Evolutionary conservation across 2,329 filamentous ascomycete species (phyloP).

Genomic region (Diaporthe sp.): DNA sequence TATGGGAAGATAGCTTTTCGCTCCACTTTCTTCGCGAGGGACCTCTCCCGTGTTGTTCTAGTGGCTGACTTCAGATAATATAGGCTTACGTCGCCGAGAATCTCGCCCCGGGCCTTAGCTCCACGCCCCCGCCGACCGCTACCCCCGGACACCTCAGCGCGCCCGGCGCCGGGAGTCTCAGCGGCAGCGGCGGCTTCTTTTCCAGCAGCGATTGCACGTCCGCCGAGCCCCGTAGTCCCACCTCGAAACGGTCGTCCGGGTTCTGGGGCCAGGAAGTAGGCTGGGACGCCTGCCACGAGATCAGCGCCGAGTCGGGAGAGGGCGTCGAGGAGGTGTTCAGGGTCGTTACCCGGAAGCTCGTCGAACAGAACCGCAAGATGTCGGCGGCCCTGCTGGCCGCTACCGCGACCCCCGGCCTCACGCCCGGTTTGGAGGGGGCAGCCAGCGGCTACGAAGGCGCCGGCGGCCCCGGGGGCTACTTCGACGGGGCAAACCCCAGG

Average conservation of each 20-base stretch:
- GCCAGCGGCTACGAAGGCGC: constrained; percentile 40
- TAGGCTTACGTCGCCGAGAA: constrained; percentile 89
- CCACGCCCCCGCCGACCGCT: constrained; percentile 75
- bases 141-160: constrained; percentile 46
- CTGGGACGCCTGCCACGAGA: constrained; percentile 98
- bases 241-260: constrained; percentile 77
- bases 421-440: constrained; percentile 58
- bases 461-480: constrained; percentile 54
- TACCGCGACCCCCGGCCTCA: constrained; percentile 64
- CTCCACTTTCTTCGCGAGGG: background rate
- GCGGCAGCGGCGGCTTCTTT: constrained; percentile 48
- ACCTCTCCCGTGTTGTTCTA: background rate
- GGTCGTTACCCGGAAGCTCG: constrained; percentile 72
- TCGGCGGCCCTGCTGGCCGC: constrained; percentile 71
- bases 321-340: constrained; percentile 97
- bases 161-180: constrained; percentile 29
- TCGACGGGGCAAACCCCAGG: constrained; percentile 62
- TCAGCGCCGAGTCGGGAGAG: constrained; percentile 93
- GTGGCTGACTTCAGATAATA: background rate
- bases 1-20: background rate
- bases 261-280: constrained; percentile 95
- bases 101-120: constrained; percentile 78
- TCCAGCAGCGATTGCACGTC: constrained; percentile 41
- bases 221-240: constrained; percentile 70
- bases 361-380: constrained; percentile 75